These are phyloP conservation scores for Cystobasidium ongulense DNA, from an alignment of 768 basidiomycete species.

Conservation along the genomic window DNA sequence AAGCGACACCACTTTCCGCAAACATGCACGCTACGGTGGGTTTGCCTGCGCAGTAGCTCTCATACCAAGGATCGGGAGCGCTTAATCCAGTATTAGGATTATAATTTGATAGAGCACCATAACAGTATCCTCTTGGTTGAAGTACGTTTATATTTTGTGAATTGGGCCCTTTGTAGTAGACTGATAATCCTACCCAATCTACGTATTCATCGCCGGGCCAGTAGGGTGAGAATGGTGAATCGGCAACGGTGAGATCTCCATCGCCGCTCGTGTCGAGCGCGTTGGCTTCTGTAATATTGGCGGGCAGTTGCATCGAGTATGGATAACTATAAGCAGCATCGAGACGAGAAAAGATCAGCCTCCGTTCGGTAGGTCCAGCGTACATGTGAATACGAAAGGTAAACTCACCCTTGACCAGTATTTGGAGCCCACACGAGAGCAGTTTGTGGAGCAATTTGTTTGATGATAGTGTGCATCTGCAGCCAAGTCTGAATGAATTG, in stretches of 20 bases:
- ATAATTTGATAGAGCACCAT: slow-evolving; percentile 28
- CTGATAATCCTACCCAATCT: slow-evolving; percentile 43
- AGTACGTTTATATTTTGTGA: slow-evolving; percentile 33
- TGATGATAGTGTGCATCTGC: slow-evolving; percentile 37
- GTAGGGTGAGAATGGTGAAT: slow-evolving; percentile 41
- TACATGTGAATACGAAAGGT: background rate
- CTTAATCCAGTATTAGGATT: slow-evolving; percentile 32
- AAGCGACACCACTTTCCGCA: slow-evolving; percentile 41
- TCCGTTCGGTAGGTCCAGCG: background rate
- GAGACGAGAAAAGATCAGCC: background rate
- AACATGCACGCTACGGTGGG: slow-evolving; percentile 41
- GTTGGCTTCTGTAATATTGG: slow-evolving; percentile 34
- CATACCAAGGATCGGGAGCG: slow-evolving; percentile 35
- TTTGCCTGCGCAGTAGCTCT: slow-evolving; percentile 36
- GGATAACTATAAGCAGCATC: slow-evolving; percentile 39
- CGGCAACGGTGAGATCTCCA: slow-evolving; percentile 32
- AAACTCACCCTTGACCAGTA: slow-evolving; percentile 30
- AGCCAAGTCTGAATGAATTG: slow-evolving; percentile 5
- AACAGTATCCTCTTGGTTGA: slow-evolving; percentile 36
- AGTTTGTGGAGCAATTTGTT: slow-evolving; percentile 37
- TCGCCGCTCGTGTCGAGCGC: slow-evolving; percentile 40
- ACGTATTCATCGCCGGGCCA: slow-evolving; percentile 41
- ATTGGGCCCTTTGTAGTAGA: slow-evolving; percentile 37
- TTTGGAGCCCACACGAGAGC: slow-evolving; percentile 44
- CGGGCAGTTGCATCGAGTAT: slow-evolving; percentile 21